These are phyloP conservation scores for Alternaria infectoria DNA, from an alignment of 2,329 filamentous ascomycete genomes.

Conservation along the genomic window DNA sequence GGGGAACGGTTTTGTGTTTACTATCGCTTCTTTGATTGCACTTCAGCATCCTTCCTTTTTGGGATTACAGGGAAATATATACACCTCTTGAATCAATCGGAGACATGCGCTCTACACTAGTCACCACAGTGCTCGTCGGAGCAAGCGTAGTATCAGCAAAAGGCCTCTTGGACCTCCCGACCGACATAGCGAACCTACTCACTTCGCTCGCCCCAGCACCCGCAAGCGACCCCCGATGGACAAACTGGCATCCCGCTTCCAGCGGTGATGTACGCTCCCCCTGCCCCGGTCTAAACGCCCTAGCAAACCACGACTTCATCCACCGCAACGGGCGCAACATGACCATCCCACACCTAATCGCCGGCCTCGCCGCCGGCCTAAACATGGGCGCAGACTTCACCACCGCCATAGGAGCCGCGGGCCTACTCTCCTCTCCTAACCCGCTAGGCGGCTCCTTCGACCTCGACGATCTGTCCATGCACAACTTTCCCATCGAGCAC, in stretches of 20 bases:
- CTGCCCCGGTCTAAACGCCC: slow-evolving; percentile 22
- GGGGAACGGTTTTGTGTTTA: neutral
- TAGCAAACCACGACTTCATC: slow-evolving; percentile 29
- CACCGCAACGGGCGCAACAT: slow-evolving; percentile 18
- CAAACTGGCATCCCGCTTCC: slow-evolving; percentile 12
- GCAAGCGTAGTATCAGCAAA: neutral
- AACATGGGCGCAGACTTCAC: slow-evolving; percentile 29
- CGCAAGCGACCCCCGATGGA: slow-evolving; percentile 19
- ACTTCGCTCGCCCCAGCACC: slow-evolving; percentile 14
- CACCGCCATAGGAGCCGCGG: slow-evolving; percentile 14
- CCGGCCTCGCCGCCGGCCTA: slow-evolving; percentile 21
- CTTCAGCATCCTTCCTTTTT: neutral
- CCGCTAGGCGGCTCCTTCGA: slow-evolving; percentile 24
- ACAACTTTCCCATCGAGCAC: slow-evolving; percentile 31
- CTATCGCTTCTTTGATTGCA: neutral
- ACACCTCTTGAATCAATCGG: no score
- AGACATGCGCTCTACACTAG: neutral
- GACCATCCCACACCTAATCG: slow-evolving; percentile 22
- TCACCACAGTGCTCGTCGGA: neutral
- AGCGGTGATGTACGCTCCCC: slow-evolving; percentile 22
- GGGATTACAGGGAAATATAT: neutral
- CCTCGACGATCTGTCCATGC: slow-evolving; percentile 18
- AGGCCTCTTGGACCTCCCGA: slow-evolving; percentile 11
- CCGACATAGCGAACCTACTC: slow-evolving; percentile 13
- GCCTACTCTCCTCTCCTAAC: slow-evolving; percentile 19